Base-by-base conservation (phyloP, 257 asterid species). In the Parsonsia alboflavescens region DNA sequence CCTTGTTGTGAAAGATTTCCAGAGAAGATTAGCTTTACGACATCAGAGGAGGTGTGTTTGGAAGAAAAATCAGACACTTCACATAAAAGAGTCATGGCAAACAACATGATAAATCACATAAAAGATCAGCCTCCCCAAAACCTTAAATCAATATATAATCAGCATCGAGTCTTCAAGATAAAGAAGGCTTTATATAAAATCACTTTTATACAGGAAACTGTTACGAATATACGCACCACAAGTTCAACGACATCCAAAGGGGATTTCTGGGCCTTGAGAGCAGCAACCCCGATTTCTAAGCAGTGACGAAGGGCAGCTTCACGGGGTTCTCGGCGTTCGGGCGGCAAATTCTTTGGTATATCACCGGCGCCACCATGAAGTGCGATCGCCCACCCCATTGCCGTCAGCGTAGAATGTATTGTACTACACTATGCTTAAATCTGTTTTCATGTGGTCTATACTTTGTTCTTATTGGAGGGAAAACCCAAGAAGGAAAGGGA, bases 301-400 rank as follows among this genome's bases (percentile, higher is more conserved):
- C 96, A 88, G 82, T 81, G 86, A 80, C 80, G 89, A 72, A 92
- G 93, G 62, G 90, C 87, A 57, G 83, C 88, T 78, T 85, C 93
- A 28, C 96, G 88, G 10, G 92, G 91, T 85, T 83, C 66, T 15
- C 89, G 89, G 65, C 88, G 90, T 36, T 90, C 96, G 26, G 85
- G 84, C 21, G 96, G 88, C 76, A 92, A 56, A 41, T 87, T 66
- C 59, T 77, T 86, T 5, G 96, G 96, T 33, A 94, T 94, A 66
- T 87, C 97, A 10, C 99, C 99, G 68, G 92, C 96, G 54, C 99
- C 97, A 58, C 99, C 97, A 82, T 94, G 99, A 49, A 94, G 77
- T 30, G 98, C 98, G 76, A 94, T 88, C 21, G 98, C 96, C 99
- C 99, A 94, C 62, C 97, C 98, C 98, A 94, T 94, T 69, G 61